Base-by-base conservation (phyloP, 495 filamentous ascomycete genomes). In the Aspergillus haitiensis region DNA sequence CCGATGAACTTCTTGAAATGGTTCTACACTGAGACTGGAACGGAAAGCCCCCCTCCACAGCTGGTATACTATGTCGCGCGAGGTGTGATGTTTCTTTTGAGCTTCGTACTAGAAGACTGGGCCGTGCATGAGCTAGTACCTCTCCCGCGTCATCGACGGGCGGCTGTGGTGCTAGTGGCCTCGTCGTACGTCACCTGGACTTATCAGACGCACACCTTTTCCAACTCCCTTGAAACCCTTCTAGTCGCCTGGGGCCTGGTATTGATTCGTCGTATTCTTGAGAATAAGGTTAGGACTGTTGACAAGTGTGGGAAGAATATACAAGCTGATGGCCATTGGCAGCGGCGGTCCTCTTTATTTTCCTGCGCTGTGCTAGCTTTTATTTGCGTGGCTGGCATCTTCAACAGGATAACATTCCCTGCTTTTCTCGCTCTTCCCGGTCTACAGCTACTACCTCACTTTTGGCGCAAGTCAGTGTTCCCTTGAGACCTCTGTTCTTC, bases 151-250 rank as follows among this genome's bases (percentile, higher is more conserved):
- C 85, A 92, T 65, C 84, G 91, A 56, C 84, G 81, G 62, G 76
- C 84, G 39, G 90, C 90, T 16, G 77, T 94, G 40, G 78, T 92
- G 34, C 75, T 98, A 50, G 86, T 96, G 52, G 93, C 93, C 45
- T 98, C 94, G 13, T 95, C 90, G 21, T 98, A 98, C 75, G 93
- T 97, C 64, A 98, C 94, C 49, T 98, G 94, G 95, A 97, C 95
- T 44, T 96, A 90, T 77, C 94, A 98, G 77, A 96, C 90, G 44
- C 94, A 98, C 78, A 98, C 95, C 36, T 98, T 98, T 75, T 98
- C 94, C 70, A 98, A 98, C 73, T 92, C 92, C 52, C 84, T 97
- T 65, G 94, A 98, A 76, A 97, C 94, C 1, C 79, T 98, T 64
- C 81, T 90, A 34, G 93, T 98, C 15, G 80, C 87, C 50, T 98